phyloP scores from a whole-genome alignment of 352 stramenopile genomes.

The Phytophthora macrochlamydospora region DNA sequence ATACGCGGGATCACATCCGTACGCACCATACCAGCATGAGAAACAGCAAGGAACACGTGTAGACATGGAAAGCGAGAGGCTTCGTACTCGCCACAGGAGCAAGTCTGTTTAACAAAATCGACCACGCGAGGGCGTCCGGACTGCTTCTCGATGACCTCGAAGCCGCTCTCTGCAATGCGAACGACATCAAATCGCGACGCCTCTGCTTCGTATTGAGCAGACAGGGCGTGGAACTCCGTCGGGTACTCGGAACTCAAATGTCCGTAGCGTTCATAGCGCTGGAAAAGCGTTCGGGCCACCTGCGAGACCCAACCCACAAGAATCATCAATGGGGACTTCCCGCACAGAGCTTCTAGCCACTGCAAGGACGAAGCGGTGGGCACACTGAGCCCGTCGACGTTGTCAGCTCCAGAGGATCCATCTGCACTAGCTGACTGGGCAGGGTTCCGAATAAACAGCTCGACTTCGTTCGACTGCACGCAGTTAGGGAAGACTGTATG shows the following conservation, averaged over 20 bases:
- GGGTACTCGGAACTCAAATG: conserved; percentile 80
- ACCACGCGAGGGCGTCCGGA: conserved; percentile 69
- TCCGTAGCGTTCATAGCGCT: conserved; percentile 74
- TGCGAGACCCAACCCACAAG: conserved; percentile 83
- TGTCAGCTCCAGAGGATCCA: neutral
- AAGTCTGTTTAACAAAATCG: conserved; percentile 77
- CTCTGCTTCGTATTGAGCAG: conserved; percentile 68
- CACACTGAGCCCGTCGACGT: conserved; percentile 15
- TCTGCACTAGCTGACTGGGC: conserved; percentile 10
- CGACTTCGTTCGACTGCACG: conserved; percentile 61
- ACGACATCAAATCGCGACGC: conserved; percentile 67
- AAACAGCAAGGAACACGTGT: conserved; percentile 78
- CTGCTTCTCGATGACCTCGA: conserved; percentile 78
- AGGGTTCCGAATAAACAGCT: conserved; percentile 51
- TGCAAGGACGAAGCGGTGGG: conserved; percentile 47
- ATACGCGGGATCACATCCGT: conserved; percentile 81
- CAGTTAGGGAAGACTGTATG: conserved; percentile 57
- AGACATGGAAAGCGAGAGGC: conserved; percentile 77
- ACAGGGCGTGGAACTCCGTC: conserved; percentile 69
- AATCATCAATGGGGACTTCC: conserved; percentile 79
- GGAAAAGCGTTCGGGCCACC: conserved; percentile 73
- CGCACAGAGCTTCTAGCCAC: conserved; percentile 70
- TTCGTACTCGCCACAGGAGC: conserved; percentile 80
- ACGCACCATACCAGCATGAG: conserved; percentile 62
- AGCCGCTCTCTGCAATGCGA: conserved; percentile 69